Evolutionary conservation across 768 basidiomycete species (phyloP), one percentile per base, ranked within the genome.

Genomic region (Phallus indusiatus): DNA sequence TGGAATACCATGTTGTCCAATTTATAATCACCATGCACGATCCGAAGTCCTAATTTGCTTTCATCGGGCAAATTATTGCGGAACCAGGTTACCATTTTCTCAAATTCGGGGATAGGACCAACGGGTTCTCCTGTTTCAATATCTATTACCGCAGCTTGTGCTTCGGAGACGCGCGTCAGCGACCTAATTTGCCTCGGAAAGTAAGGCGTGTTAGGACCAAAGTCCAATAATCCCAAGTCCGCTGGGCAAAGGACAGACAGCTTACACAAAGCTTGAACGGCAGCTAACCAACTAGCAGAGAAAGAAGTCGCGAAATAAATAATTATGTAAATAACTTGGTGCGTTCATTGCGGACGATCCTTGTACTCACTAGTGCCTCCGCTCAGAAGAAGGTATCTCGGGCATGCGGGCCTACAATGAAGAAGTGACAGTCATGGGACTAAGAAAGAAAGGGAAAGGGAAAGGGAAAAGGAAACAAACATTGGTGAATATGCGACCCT

Each of bases 11-110:
- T 70, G 70, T 99, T 99, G 72, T 99, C 95, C n/a, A 95, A 76
- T 70, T 99, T 99, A 70, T 90, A 98, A 71, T 99, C 95, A 24
- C 95, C 95, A 68, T 98, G 95, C 5, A 98, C 93, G 63, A 99
- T 84, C n/a, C 90, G 83, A 56, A 81, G 74, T 0, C 89, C 90
- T 0, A 79, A 80, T 68, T 83, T 83, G 62, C 68, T 74, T 72
- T 94, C 92, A 65, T 90, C 82, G 1, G 91, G 94, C 24, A 90
- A 72, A 66, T 90, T 80, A 28, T 72, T 69, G 61, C 75, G 72
- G 71, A 93, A 96, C 90, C 90, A 96, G 14, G 71, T 70, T 55
- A 90, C 72, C 65, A 96, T 71, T 63, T 86, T 83, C 50, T 82
- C 74, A 69, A 87, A 88, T 56, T 73, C 78, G 4, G 92, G 92